These are phyloP conservation scores for Ilex aquifolium DNA, from an alignment of 257 asterid genomes.

Conservation along the genomic window DNA sequence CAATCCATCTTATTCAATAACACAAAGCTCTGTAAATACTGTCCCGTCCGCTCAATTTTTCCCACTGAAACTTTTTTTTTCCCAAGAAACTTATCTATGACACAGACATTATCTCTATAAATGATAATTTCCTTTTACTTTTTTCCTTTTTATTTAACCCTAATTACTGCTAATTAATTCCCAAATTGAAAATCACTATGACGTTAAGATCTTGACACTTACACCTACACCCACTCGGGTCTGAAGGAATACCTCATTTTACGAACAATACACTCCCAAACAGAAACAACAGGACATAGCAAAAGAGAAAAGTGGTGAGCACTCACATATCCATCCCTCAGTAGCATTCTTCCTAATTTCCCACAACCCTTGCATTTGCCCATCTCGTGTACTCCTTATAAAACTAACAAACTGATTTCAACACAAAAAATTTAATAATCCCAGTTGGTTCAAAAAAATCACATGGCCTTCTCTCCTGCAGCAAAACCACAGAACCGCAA, in stretches of 20 bases:
- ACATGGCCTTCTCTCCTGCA: conserved; percentile 66
- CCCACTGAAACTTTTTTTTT: background rate
- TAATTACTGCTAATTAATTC: conserved; percentile 17
- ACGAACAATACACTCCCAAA: conserved; percentile 93
- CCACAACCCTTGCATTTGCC: conserved; percentile 35
- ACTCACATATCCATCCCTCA: conserved; percentile 30
- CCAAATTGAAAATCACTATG: background rate
- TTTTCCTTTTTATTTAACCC: conserved; percentile 27
- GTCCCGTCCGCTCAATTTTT: conserved; percentile 1
- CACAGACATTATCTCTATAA: conserved; percentile 31
- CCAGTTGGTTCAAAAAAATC: conserved; percentile 32
- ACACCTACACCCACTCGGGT: conserved; percentile 98
- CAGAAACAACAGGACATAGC: conserved; percentile 72
- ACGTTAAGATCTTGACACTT: background rate
- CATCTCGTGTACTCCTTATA: conserved; percentile 24
- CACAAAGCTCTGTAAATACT: conserved; percentile 21
- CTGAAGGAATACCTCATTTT: conserved; percentile 86
- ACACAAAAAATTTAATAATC: background rate
- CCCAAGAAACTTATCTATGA: conserved; percentile 29
- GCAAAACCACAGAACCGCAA: too few species aligned
- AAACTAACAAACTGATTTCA: conserved; percentile 9
- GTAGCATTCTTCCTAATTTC: conserved; percentile 44
- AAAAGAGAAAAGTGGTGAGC: conserved; percentile 64
- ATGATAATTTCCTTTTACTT: conserved; percentile 23
- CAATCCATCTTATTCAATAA: conserved; percentile 52